These are phyloP conservation scores for Rhododendron mucronatum DNA, from an alignment of 148 eudicot species.

Conservation along the genomic window DNA sequence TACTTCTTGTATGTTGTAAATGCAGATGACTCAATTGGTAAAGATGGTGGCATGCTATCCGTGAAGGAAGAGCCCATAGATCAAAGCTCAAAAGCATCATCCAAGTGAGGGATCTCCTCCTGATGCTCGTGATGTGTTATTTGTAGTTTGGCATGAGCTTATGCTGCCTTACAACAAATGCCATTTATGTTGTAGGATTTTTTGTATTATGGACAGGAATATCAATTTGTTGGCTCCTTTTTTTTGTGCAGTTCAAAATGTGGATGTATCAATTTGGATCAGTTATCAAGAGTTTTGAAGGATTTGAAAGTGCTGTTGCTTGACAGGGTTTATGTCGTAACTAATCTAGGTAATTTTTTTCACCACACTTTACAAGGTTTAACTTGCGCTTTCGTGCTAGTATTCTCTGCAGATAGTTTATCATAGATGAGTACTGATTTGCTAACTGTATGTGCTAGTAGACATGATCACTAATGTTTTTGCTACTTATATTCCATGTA, in stretches of 20 bases:
- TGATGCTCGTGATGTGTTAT: conserved; percentile 4
- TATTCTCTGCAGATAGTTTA: not conserved
- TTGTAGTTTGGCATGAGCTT: not conserved
- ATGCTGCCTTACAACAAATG: not conserved
- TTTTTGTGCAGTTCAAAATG: conserved; percentile 32
- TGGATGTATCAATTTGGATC: conserved; percentile 18
- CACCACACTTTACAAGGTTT: conserved; percentile 5
- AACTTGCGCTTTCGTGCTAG: not conserved
- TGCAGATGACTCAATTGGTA: conserved; percentile 30
- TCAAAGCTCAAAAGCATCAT: conserved; percentile 32
- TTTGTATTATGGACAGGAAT: not conserved
- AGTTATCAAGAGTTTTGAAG: conserved; percentile 39
- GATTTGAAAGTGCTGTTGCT: conserved; percentile 68
- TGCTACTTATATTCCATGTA: not conserved
- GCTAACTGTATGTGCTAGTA: not conserved
- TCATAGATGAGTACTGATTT: not conserved
- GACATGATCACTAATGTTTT: not conserved
- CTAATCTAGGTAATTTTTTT: conserved; percentile 68
- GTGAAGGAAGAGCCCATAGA: conserved; percentile 24
- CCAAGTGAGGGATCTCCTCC: conserved; percentile 34
- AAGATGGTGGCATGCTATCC: conserved; percentile 19
- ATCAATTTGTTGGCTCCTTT: conserved; percentile 7
- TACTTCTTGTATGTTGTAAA: conserved; percentile 21
- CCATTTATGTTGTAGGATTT: not conserved
- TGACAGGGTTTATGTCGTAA: conserved; percentile 68